A percentile compares a stretch with the other conserved stretches of the same genome.
Conservation (phyloP, 352 stramenopile genomes). For the Phytophthora crassamura region DNA sequence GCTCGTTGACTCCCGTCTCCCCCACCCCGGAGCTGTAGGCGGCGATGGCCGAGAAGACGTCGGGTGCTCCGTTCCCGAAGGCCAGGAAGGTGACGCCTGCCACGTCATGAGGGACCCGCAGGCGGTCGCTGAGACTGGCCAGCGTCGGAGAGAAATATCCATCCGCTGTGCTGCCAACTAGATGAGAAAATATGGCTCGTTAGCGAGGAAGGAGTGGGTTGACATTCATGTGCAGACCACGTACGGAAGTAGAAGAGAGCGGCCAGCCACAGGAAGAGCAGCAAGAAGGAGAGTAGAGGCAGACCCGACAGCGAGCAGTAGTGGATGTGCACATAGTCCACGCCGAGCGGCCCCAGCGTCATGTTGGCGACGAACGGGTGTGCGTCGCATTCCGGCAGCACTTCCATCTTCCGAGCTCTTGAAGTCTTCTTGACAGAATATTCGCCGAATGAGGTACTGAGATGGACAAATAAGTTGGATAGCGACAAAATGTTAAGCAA, state of each 20-base stretch:
- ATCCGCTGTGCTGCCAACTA: conserved; percentile 96
- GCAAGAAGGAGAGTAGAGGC: conserved; percentile 55
- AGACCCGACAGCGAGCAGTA: conserved; percentile 62
- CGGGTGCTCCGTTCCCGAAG: conserved; percentile 97
- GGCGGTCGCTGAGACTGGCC: conserved; percentile 93
- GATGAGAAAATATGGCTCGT: conserved; percentile 20
- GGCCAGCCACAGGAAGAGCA: conserved; percentile 74
- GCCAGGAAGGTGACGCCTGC: conserved; percentile 97
- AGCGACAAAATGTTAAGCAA: too few species aligned
- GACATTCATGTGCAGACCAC: conserved; percentile 18
- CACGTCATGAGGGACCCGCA: conserved; percentile 91
- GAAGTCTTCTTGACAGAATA: too few species aligned
- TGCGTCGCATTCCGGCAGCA: conserved; percentile 33
- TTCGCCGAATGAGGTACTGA: too few species aligned
- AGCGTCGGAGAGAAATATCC: conserved; percentile 98
- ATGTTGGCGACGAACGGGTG: conserved; percentile 58
- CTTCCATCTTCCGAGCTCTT: too few species aligned
- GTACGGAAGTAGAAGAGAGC: conserved; percentile 86
- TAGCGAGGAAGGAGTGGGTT: conserved; percentile 1
- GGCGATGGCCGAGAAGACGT: conserved; percentile 94
- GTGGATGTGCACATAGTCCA: conserved; percentile 87
- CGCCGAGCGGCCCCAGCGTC: conserved; percentile 72
- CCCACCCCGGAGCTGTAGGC: conserved; percentile 80
- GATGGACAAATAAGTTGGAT: too few species aligned
- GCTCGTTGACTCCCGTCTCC: conserved; percentile 90